Conservation (phyloP, 208 protist genomes). For the Histomonas meleagridis region DNA sequence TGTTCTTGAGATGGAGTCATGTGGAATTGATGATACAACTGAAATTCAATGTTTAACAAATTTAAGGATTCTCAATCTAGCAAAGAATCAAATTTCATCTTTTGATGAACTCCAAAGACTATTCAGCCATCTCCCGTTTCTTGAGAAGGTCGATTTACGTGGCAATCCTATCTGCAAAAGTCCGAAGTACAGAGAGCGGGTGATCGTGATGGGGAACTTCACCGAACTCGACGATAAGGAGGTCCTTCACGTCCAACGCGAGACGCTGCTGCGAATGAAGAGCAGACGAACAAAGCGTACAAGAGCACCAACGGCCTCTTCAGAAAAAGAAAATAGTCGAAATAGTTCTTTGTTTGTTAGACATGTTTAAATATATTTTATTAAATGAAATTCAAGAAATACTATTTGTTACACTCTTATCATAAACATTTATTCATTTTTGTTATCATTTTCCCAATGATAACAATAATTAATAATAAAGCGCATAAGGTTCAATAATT, state of each 20-base stretch:
- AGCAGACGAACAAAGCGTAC: neutral
- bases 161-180: neutral
- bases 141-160: neutral
- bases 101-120: neutral
- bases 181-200: neutral
- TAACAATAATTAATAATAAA: too few species aligned
- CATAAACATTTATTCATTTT: too few species aligned
- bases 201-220: neutral
- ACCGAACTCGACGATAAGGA: neutral
- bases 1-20: neutral
- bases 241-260: neutral
- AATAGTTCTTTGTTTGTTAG: too few species aligned
- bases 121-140: neutral
- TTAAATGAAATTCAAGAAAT: too few species aligned
- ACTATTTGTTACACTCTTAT: too few species aligned
- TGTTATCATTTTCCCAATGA: too few species aligned
- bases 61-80: neutral
- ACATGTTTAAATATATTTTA: too few species aligned
- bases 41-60: neutral
- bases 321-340: too few species aligned
- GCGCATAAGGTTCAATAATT: too few species aligned
- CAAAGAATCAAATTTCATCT: slow-evolving; percentile 15
- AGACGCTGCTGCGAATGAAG: neutral
- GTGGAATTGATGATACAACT: neutral
- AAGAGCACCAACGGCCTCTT: neutral